These are phyloP conservation scores for Pyrenula massariospora DNA, from an alignment of 495 filamentous ascomycete genomes.

Conservation along the genomic window DNA sequence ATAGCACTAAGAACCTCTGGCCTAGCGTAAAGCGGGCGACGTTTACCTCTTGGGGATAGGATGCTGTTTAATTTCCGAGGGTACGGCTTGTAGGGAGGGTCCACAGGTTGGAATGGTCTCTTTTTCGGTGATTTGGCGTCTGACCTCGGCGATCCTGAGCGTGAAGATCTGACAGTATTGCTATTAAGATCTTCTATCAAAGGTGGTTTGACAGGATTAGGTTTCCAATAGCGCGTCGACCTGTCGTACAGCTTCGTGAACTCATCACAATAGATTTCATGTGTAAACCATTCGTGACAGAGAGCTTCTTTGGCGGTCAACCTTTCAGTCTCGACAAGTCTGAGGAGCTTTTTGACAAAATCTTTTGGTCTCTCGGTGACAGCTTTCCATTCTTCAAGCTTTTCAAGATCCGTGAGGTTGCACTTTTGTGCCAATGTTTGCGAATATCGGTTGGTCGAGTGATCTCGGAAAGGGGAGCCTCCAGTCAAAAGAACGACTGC, in stretches of 20 bases:
- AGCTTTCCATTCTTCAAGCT: conserved; percentile 17
- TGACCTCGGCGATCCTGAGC: not conserved
- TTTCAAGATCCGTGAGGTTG: conserved; percentile 24
- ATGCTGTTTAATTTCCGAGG: not conserved
- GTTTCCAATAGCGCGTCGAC: conserved; percentile 38
- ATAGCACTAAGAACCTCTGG: not conserved
- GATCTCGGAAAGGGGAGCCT: conserved; percentile 23
- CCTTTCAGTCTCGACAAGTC: conserved; percentile 34
- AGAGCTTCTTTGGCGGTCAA: conserved; percentile 44
- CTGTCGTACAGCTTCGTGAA: conserved; percentile 35
- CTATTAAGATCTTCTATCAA: conserved; percentile 5
- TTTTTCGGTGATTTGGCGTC: not conserved
- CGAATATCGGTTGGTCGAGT: conserved; percentile 7
- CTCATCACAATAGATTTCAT: conserved; percentile 19
- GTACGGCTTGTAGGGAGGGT: conserved; percentile 1
- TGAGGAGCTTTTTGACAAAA: conserved; percentile 43
- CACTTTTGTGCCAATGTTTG: conserved; percentile 9
- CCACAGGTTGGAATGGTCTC: not conserved
- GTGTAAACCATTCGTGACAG: conserved; percentile 48
- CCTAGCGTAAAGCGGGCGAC: not conserved
- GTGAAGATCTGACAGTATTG: not conserved
- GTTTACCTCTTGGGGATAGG: not conserved
- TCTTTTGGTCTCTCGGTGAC: conserved; percentile 31
- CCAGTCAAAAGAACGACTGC: conserved; percentile 40
- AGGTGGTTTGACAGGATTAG: conserved; percentile 6